phyloP scores from a whole-genome alignment of 495 filamentous ascomycete genomes.

The Penicillium roqueforti region DNA sequence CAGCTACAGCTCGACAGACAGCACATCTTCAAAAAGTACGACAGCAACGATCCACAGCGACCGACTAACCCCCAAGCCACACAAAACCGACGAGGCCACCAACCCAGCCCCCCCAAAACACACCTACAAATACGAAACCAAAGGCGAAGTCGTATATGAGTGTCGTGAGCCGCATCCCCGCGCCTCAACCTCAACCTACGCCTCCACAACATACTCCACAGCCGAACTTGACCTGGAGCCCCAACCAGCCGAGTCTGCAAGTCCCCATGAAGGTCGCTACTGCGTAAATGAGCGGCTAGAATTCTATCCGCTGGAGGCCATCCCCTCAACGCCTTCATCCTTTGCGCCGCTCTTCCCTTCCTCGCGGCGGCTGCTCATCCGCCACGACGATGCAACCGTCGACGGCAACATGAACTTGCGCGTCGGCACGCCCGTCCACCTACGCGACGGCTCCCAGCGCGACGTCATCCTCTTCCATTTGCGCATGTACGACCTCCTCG shows the following conservation, averaged over 20 bases:
- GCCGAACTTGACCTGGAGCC: slow-evolving; percentile 51
- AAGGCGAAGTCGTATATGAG: slow-evolving; percentile 29
- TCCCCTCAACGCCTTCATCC: slow-evolving; percentile 72
- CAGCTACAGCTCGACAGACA: slow-evolving; percentile 55
- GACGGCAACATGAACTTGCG: slow-evolving; percentile 98
- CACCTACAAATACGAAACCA: slow-evolving; percentile 25
- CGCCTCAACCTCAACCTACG: slow-evolving; percentile 74
- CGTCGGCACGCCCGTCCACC: slow-evolving; percentile 70
- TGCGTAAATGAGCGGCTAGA: slow-evolving; percentile 63
- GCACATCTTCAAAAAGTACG: slow-evolving; percentile 60
- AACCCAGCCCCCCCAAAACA: background rate
- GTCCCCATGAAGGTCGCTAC: slow-evolving; percentile 28
- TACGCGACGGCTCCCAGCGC: slow-evolving; percentile 50
- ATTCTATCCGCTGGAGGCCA: slow-evolving; percentile 55
- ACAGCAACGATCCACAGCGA: slow-evolving; percentile 53
- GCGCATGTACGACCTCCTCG: slow-evolving; percentile 87
- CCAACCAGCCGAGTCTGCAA: slow-evolving; percentile 28
- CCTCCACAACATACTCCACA: slow-evolving; percentile 64
- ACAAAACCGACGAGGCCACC: background rate
- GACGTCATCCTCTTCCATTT: slow-evolving; percentile 88
- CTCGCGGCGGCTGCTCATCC: slow-evolving; percentile 69
- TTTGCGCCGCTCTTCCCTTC: slow-evolving; percentile 90
- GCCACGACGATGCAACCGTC: slow-evolving; percentile 84
- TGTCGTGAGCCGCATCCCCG: slow-evolving; percentile 39
- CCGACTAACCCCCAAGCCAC: background rate